phyloP scores from a whole-genome alignment of 2,329 filamentous ascomycete species.

The Talaromyces sp. region DNA sequence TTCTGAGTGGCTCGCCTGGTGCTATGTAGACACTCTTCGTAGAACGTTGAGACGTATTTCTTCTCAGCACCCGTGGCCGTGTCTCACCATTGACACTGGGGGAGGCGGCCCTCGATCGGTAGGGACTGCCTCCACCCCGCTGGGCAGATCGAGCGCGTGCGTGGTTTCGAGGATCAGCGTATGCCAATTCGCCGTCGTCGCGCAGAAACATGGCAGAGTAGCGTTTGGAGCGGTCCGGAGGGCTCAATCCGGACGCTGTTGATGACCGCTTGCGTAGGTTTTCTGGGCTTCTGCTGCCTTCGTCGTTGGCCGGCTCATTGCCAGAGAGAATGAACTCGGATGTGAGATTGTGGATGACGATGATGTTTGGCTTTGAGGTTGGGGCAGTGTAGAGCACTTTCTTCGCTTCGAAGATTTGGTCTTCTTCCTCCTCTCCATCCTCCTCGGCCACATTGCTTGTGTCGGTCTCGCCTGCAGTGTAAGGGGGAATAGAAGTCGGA shows the following conservation, averaged over 20 bases:
- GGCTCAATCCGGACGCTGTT: constrained; percentile 3
- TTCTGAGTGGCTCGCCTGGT: neutral
- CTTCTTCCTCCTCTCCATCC: neutral
- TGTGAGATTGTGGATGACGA: constrained; percentile 3
- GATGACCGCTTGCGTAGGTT: constrained; percentile 4
- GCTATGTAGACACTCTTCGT: neutral
- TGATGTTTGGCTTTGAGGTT: constrained; percentile 2
- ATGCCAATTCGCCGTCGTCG: constrained; percentile 1
- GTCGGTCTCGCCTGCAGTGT: neutral
- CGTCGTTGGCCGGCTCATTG: neutral
- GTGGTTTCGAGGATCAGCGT: constrained; percentile 1
- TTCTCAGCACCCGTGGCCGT: neutral
- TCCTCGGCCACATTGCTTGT: neutral
- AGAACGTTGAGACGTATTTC: constrained; percentile 7
- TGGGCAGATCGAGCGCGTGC: constrained; percentile 5
- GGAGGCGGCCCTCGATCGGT: neutral
- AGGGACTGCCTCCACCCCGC: neutral
- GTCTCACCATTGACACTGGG: neutral
- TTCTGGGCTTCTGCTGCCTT: neutral
- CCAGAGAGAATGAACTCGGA: neutral
- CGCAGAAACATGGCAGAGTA: constrained; percentile 8
- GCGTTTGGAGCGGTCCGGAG: constrained; percentile 7
- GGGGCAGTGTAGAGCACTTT: constrained; percentile 6
- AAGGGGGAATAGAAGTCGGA: neutral
- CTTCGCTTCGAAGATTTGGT: constrained; percentile 9